These are phyloP conservation scores for Sordariomycetes sp. DNA, from an alignment of 2,329 filamentous ascomycete genomes.

Conservation along the genomic window DNA sequence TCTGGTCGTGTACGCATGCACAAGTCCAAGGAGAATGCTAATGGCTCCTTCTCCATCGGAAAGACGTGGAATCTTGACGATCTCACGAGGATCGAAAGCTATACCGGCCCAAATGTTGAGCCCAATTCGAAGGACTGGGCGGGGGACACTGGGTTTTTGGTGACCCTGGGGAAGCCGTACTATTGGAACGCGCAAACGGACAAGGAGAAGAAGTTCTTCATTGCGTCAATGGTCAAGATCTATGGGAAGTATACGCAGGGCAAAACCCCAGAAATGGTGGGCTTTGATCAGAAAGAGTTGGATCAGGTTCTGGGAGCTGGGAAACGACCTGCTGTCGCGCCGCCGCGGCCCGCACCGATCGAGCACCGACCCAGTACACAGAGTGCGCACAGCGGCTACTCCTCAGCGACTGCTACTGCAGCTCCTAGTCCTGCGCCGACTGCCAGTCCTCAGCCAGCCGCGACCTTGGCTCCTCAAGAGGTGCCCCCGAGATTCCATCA, in stretches of 20 bases:
- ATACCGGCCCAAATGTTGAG: conserved; percentile 50
- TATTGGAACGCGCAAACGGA: conserved; percentile 91
- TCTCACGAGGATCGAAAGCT: conserved; percentile 74
- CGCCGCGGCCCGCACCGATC: conserved; percentile 12
- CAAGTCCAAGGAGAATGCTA: conserved; percentile 92
- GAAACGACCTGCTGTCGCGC: conserved; percentile 20
- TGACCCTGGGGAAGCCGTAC: conserved; percentile 88
- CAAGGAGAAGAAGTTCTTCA: conserved; percentile 98
- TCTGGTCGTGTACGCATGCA: conserved; percentile 91
- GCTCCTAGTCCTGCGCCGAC: too few species aligned
- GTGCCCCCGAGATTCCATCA: conserved; percentile 1
- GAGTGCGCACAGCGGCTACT: conserved; percentile 1
- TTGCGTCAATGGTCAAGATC: conserved; percentile 91
- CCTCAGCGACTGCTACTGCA: neutral
- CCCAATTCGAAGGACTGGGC: conserved; percentile 66
- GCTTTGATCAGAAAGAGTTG: conserved; percentile 73
- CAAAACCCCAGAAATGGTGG: conserved; percentile 65
- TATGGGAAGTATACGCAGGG: conserved; percentile 94
- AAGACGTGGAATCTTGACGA: conserved; percentile 98
- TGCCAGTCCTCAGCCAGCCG: too few species aligned
- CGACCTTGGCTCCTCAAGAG: conserved; percentile 8
- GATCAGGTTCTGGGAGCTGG: conserved; percentile 62
- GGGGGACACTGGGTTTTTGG: conserved; percentile 72
- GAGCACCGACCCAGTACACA: conserved; percentile 11
- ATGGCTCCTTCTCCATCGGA: conserved; percentile 91